A percentile compares a stretch with the other conserved stretches of the same genome.
Evolutionary conservation across 441 rosid genomes (phyloP).

Genomic region (Hura crepitans): DNA sequence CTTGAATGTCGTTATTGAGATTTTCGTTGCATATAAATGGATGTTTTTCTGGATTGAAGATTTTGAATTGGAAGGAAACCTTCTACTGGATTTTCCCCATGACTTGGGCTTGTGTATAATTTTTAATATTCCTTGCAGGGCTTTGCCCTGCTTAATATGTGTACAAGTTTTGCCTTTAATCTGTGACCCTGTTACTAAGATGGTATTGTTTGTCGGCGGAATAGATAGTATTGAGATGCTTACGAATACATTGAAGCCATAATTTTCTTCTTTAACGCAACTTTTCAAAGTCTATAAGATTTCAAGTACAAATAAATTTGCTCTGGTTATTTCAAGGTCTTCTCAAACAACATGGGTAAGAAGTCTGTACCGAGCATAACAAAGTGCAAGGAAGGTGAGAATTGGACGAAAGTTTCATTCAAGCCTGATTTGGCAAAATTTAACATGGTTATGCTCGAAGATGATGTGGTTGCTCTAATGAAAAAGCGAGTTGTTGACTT

Average conservation of each 20-base stretch:
- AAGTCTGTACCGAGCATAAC: slow-evolving; percentile 58
- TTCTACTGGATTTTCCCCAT: neutral
- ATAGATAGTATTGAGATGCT: neutral
- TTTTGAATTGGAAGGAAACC: neutral
- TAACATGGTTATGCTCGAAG: slow-evolving; percentile 71
- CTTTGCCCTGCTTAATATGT: neutral
- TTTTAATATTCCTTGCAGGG: neutral
- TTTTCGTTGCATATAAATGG: neutral
- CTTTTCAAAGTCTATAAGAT: neutral
- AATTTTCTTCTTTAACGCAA: neutral
- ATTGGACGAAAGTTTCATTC: slow-evolving; percentile 90
- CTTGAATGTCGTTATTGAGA: neutral
- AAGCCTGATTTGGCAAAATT: slow-evolving; percentile 82
- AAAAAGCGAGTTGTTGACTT: slow-evolving; percentile 80
- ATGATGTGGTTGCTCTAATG: slow-evolving; percentile 90
- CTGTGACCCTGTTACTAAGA: neutral
- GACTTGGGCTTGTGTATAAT: neutral
- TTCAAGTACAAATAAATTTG: neutral
- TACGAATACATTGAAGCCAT: neutral
- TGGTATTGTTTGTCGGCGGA: neutral
- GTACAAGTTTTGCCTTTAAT: neutral
- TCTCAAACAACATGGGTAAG: slow-evolving; percentile 79
- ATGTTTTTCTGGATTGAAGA: neutral
- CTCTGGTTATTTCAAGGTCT: slow-evolving; percentile 47
- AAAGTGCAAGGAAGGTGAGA: slow-evolving; percentile 64